These are phyloP conservation scores for Glutinoglossum americanum DNA, from an alignment of 495 filamentous ascomycete genomes.

Conservation along the genomic window DNA sequence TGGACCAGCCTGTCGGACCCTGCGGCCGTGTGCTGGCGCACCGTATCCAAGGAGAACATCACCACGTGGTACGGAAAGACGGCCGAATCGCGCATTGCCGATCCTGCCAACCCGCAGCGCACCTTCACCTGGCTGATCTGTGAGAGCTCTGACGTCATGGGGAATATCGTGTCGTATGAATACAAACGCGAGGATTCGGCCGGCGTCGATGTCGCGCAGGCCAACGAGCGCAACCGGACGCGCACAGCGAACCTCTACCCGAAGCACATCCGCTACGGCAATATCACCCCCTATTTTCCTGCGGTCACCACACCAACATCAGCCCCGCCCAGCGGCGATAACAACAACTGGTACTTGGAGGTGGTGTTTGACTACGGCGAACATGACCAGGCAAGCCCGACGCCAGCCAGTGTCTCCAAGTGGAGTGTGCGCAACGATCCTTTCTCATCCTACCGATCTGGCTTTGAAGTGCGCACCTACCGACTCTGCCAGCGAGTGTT, in stretches of 20 bases:
- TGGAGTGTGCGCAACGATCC: constrained; percentile 15
- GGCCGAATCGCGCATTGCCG: background rate
- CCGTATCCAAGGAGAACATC: background rate
- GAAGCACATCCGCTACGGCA: constrained; percentile 15
- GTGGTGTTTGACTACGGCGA: constrained; percentile 22
- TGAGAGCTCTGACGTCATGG: background rate
- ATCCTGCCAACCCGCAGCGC: background rate
- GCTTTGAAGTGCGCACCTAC: constrained; percentile 17
- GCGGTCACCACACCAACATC: background rate
- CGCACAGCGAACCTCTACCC: constrained; percentile 8
- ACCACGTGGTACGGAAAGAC: background rate
- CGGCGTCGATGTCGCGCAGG: background rate
- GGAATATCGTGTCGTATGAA: background rate
- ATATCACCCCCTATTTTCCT: constrained; percentile 3
- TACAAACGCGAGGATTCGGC: background rate
- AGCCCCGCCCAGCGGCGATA: background rate
- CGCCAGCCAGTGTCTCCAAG: background rate
- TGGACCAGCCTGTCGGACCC: background rate
- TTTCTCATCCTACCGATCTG: constrained; percentile 12
- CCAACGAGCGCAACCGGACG: background rate
- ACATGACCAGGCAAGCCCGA: constrained; percentile 7
- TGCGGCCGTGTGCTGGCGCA: background rate
- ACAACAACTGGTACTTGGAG: constrained; percentile 15
- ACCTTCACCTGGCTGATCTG: background rate
- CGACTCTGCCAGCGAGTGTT: constrained; percentile 17